A percentile compares a stretch with the other conserved stretches of the same genome.
These are phyloP conservation scores for Fusarium anthophilum DNA, from an alignment of 2,329 filamentous ascomycete species.

Conservation along the genomic window DNA sequence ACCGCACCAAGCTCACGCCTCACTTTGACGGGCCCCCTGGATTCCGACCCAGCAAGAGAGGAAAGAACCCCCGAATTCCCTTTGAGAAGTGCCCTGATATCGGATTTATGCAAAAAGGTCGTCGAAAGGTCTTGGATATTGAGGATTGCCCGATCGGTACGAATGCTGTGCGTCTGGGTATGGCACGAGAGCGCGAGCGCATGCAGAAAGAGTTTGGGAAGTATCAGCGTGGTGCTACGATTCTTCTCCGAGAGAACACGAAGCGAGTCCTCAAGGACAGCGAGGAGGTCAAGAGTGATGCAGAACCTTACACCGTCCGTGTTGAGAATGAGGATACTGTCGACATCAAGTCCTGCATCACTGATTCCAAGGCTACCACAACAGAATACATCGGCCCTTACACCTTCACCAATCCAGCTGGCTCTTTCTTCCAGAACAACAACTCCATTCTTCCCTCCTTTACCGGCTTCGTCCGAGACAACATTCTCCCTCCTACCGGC, in stretches of 20 bases:
- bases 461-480: conserved; percentile 84
- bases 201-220: conserved; percentile 75
- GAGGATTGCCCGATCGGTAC: conserved; percentile 98
- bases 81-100: conserved; percentile 78
- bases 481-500: conserved; percentile 69
- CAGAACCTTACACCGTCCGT: conserved; percentile 50
- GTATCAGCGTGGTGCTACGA: conserved; percentile 85
- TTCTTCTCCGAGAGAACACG: conserved; percentile 89
- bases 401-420: conserved; percentile 89
- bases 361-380: conserved; percentile 81
- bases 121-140: conserved; percentile 84
- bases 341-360: conserved; percentile 89
- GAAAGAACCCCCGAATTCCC: conserved; percentile 55
- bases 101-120: conserved; percentile 91
- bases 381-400: conserved; percentile 90
- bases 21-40: conserved; percentile 86
- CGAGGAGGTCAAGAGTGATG: conserved; percentile 41
- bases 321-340: conserved; percentile 66
- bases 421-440: conserved; percentile 99
- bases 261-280: conserved; percentile 67
- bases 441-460: conserved; percentile 93
- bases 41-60: conserved; percentile 58
- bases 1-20: conserved; percentile 95
- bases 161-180: conserved; percentile 80
- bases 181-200: conserved; percentile 80